A percentile compares a stretch with the other conserved stretches of the same genome.
Conservation (phyloP, 2,329 filamentous ascomycete species). For the Aureobasidium sp. region DNA sequence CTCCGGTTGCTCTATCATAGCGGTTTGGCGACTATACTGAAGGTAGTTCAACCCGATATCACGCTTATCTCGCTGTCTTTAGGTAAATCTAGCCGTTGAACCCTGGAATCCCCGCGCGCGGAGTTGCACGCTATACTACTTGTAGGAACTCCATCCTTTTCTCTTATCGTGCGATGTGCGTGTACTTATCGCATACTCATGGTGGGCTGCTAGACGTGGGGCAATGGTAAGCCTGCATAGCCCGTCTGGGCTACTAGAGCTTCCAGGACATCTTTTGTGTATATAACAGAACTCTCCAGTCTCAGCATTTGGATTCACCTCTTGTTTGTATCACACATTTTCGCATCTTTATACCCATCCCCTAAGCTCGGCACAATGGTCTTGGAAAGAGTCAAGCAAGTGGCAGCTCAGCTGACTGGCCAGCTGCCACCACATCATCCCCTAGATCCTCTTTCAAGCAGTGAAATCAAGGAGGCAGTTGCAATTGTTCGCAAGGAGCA, state of each 20-base stretch:
- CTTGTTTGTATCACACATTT: not conserved
- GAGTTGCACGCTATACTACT: slow-evolving; percentile 1
- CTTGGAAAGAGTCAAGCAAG: slow-evolving; percentile 57
- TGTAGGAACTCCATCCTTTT: not conserved
- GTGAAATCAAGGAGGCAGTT: slow-evolving; percentile 68
- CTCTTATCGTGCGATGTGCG: not conserved
- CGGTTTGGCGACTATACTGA: not conserved
- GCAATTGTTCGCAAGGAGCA: slow-evolving; percentile 62
- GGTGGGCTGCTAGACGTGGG: not conserved
- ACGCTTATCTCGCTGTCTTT: not conserved
- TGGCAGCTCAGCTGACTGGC: slow-evolving; percentile 55
- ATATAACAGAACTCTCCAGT: not conserved
- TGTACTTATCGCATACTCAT: not conserved
- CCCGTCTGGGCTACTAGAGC: not conserved
- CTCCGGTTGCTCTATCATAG: not conserved
- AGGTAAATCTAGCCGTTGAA: slow-evolving; percentile 9
- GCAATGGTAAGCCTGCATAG: not conserved
- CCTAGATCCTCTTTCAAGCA: slow-evolving; percentile 65
- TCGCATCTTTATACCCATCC: not conserved
- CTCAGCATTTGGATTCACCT: not conserved
- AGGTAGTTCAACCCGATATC: not conserved
- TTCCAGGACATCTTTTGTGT: not conserved
- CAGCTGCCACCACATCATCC: slow-evolving; percentile 56
- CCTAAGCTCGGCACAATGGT: slow-evolving; percentile 43
- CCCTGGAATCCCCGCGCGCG: not conserved